phyloP scores from a whole-genome alignment of 73 alveolate genomes.

The Symbiodinium natans region DNA sequence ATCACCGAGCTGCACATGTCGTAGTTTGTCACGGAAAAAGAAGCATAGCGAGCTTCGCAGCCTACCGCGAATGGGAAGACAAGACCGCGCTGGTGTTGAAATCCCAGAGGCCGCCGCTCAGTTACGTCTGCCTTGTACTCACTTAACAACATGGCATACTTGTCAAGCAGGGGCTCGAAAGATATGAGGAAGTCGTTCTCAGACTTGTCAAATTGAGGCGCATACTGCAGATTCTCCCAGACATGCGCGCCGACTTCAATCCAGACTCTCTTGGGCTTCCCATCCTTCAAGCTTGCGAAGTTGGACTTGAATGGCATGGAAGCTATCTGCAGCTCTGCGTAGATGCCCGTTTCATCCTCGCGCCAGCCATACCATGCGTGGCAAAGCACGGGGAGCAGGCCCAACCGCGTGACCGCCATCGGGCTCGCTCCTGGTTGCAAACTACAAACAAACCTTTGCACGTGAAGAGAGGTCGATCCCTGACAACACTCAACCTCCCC shows the following conservation, averaged over 20 bases:
- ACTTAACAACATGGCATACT: not conserved
- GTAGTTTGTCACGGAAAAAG: not conserved
- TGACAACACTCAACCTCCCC: not conserved
- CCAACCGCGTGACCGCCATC: not conserved
- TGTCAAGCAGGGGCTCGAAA: conserved; percentile 11
- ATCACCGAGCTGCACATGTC: conserved; percentile 10
- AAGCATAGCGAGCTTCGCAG: not conserved
- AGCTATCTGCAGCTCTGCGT: not conserved
- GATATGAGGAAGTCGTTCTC: not conserved
- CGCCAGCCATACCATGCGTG: conserved; percentile 7
- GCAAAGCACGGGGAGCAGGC: not conserved
- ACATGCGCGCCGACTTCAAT: not conserved
- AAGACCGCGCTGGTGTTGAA: conserved; percentile 13
- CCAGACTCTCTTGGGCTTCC: conserved; percentile 1
- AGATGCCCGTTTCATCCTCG: not conserved
- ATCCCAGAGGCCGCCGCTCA: not conserved
- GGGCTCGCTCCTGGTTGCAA: no score
- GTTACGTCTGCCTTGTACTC: not conserved
- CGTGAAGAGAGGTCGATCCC: no score
- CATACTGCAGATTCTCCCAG: not conserved
- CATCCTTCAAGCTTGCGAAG: not conserved
- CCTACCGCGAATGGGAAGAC: not conserved
- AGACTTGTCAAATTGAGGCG: not conserved
- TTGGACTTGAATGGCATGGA: not conserved
- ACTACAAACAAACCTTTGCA: no score